Base-by-base conservation (phyloP, 805 yeast genomes). In the Spathaspora girioi region DNA sequence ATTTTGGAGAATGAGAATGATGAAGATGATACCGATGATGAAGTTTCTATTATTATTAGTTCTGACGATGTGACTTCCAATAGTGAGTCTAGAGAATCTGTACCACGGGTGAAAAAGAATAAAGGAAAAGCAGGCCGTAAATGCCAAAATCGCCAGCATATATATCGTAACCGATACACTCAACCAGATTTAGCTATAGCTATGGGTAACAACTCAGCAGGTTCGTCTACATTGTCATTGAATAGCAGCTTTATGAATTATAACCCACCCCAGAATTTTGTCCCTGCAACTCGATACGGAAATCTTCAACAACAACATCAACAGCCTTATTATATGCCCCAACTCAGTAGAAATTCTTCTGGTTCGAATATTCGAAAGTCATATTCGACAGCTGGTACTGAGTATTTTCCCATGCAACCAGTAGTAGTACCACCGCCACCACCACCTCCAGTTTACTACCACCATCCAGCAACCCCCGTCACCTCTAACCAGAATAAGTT, bases 1-100 rank as follows among this genome's bases (percentile, higher is more conserved):
- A 9, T 40, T 4, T 50, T 56, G 10, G 57, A 47, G 11, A 59
- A 58, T 12, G n/a, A n/a, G n/a, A 61, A 61, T 27, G 65, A 60
- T 6, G 65, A 59, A 11, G 69, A 62, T 2, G 63, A 64, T 23
- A 67, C 64, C 5, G 72, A 64, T 17, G 71, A 63, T 5, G 75
- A 71, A 43, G 64, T 70, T 10, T 68, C 75, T 3, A 70, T 72
- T 23, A 65, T 72, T 35, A 70, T 72, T 49, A 71, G 67, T 11
- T 61, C 74, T 3, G 73, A 70, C 38, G 69, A 64, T 49, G 57
- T 64, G 10, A 51, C 63, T 9, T 6, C 4, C 9, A 23, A 26
- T 27, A 6, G 48, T 54, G 53, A 44, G 49, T 50, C 29, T 50
- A 50, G 48, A 49, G 43, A 40, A 52, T 38, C 40, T 50, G 41